Evolutionary conservation across 2,329 filamentous ascomycete species (phyloP).

Genomic region (Juglanconis sp.): DNA sequence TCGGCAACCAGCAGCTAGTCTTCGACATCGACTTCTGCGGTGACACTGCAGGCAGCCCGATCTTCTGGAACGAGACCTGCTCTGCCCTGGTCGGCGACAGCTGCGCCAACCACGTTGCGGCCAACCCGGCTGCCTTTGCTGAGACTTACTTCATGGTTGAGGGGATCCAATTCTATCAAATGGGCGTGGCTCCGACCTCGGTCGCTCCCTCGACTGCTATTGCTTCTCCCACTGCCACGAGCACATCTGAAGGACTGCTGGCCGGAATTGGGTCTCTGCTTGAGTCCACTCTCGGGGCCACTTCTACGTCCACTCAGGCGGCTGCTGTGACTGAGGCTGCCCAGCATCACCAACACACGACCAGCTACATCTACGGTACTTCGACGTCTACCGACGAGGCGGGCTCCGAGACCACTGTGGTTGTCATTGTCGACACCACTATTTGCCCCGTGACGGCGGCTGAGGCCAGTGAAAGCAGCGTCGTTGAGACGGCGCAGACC

Average conservation of each 20-base stretch:
- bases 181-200: constrained; percentile 16
- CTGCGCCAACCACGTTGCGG: constrained; percentile 36
- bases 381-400: constrained; percentile 7
- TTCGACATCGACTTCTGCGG: constrained; percentile 76
- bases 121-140: constrained; percentile 33
- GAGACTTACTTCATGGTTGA: constrained; percentile 45
- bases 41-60: constrained; percentile 53
- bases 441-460: constrained; percentile 16
- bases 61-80: constrained; percentile 29
- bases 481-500: constrained; percentile 4
- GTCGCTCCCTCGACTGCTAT: constrained; percentile 5
- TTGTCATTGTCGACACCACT: constrained; percentile 11
- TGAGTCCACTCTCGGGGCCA: constrained; percentile 4
- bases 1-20: constrained; percentile 67
- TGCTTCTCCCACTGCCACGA: constrained; percentile 5
- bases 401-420: constrained; percentile 16
- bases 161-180: constrained; percentile 31
- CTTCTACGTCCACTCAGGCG: background rate
- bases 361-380: constrained; percentile 10
- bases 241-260: background rate
- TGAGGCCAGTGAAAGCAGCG: constrained; percentile 4
- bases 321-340: background rate
- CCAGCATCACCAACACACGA: constrained; percentile 5
- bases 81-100: constrained; percentile 22
- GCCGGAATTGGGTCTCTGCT: constrained; percentile 9